Percentiles rank a stretch among this genome's conserved stretches.
Evolutionary conservation across 805 yeast genomes (phyloP).

Genomic region (Suhomyces vadensis): DNA sequence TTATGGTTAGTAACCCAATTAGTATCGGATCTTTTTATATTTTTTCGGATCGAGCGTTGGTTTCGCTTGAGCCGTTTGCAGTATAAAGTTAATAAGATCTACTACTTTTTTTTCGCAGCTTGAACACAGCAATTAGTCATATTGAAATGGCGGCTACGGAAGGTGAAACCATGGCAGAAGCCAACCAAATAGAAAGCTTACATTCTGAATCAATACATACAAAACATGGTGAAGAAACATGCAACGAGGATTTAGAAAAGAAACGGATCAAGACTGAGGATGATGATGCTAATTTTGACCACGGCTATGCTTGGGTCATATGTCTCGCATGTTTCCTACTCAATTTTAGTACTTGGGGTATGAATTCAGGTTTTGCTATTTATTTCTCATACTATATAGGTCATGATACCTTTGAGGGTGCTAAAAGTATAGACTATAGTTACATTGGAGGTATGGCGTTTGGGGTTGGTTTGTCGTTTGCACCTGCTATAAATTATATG

Average conservation of each 20-base stretch:
- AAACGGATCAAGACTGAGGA: not conserved
- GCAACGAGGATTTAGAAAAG: not conserved
- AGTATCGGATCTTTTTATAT: no score
- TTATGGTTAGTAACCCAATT: no score
- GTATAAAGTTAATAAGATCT: no score
- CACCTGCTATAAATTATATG: constrained; percentile 20
- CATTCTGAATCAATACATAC: no score
- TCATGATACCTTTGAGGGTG: constrained; percentile 20
- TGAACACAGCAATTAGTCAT: no score
- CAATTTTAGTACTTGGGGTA: constrained; percentile 28
- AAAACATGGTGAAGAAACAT: no score
- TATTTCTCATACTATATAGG: constrained; percentile 23
- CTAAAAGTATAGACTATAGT: constrained; percentile 24
- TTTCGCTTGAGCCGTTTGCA: no score
- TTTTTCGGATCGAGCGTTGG: no score
- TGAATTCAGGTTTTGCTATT: constrained; percentile 27
- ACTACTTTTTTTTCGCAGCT: no score
- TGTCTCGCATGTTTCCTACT: constrained; percentile 21
- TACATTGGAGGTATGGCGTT: constrained; percentile 26
- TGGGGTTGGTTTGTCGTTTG: constrained; percentile 21
- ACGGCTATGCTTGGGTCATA: constrained; percentile 28
- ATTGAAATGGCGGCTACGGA: no score
- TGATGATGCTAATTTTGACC: constrained; percentile 15
- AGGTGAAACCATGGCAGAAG: no score
- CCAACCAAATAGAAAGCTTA: no score